Conservation (phyloP, 2,329 filamentous ascomycete species). For the Nemania bipapillata region DNA sequence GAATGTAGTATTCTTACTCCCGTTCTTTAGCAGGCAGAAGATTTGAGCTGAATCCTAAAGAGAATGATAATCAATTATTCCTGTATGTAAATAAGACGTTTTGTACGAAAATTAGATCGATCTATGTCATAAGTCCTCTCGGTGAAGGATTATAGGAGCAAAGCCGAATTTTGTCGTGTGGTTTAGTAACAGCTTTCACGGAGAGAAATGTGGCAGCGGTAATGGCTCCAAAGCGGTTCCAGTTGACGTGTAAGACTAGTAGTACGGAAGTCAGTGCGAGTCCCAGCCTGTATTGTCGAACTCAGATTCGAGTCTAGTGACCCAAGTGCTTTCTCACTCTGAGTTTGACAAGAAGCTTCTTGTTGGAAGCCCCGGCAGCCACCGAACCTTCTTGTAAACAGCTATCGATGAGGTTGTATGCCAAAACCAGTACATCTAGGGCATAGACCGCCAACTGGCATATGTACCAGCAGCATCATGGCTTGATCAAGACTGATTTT, state of each 20-base stretch:
- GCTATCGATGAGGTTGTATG: not conserved
- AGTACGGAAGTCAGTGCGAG: not conserved
- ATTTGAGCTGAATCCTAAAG: not conserved
- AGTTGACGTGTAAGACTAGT: not conserved
- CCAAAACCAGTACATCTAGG: not conserved
- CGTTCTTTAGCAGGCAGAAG: not conserved
- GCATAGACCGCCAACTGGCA: not conserved
- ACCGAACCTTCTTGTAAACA: not conserved
- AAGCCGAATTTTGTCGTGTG: not conserved
- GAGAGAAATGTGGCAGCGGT: no score
- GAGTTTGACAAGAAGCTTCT: not conserved
- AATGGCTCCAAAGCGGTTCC: not conserved
- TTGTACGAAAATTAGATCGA: not conserved
- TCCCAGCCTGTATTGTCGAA: conserved; percentile 8
- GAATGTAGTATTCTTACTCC: not conserved
- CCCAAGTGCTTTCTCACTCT: not conserved
- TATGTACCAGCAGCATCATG: not conserved
- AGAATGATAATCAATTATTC: not conserved
- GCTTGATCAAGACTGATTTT: not conserved
- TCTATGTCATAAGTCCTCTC: not conserved
- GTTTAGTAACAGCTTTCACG: not conserved
- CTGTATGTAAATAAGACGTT: not conserved
- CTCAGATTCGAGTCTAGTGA: not conserved
- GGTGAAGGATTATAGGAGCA: not conserved
- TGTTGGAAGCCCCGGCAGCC: not conserved